phyloP scores from a whole-genome alignment of 2,329 filamentous ascomycete species.

The Xylaria sp. region DNA sequence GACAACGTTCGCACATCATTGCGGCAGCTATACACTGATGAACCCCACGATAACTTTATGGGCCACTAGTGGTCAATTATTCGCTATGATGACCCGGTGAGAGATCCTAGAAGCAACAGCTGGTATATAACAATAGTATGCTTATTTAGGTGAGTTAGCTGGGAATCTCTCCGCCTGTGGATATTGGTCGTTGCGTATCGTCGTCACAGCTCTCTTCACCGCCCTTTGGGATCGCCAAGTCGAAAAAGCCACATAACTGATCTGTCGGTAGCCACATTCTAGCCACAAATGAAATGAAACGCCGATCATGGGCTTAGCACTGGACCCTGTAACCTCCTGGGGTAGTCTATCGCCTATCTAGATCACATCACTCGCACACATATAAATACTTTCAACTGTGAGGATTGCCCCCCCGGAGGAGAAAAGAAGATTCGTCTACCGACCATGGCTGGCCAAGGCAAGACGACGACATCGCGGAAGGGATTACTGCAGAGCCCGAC shows the following conservation, averaged over 20 bases:
- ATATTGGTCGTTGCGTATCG: background rate
- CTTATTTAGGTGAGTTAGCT: background rate
- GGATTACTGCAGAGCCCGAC: constrained; percentile 30
- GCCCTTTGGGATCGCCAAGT: constrained; percentile 25
- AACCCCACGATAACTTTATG: background rate
- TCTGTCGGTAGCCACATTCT: constrained; percentile 28
- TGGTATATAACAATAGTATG: background rate
- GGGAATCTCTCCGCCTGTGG: background rate
- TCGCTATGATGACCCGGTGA: background rate
- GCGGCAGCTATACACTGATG: background rate
- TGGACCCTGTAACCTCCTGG: constrained; percentile 22
- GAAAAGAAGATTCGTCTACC: background rate
- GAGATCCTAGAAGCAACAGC: background rate
- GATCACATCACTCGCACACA: constrained; percentile 15
- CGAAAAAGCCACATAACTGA: constrained; percentile 26
- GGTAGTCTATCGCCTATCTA: constrained; percentile 9
- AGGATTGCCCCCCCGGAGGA: background rate
- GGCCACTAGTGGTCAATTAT: background rate
- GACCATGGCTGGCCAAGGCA: constrained; percentile 29
- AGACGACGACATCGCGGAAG: constrained; percentile 22
- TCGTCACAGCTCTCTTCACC: constrained; percentile 20
- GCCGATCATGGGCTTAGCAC: constrained; percentile 18
- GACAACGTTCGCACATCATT: background rate
- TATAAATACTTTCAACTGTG: constrained; percentile 15
- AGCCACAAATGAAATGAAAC: constrained; percentile 35